A percentile compares a stretch with the other conserved stretches of the same genome.
phyloP scores from a whole-genome alignment of 2,329 filamentous ascomycete species.

The Epichloe uncinata region DNA sequence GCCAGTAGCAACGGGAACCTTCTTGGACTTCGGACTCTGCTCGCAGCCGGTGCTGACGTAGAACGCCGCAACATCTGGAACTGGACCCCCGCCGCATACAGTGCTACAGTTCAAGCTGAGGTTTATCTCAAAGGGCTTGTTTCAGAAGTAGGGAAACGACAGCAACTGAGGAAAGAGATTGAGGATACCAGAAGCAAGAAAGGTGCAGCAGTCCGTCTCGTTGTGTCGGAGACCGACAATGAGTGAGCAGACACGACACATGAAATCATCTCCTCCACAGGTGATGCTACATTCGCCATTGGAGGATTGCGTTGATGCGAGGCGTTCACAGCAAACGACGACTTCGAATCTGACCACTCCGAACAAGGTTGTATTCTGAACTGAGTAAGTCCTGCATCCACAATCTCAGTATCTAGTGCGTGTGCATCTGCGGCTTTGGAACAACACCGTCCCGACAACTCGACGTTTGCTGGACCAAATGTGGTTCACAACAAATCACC shows the following conservation, averaged over 20 bases:
- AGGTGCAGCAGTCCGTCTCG: slow-evolving; percentile 30
- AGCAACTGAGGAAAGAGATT: slow-evolving; percentile 25
- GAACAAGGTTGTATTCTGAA: no score
- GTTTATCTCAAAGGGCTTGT: slow-evolving; percentile 72
- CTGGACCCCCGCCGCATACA: slow-evolving; percentile 74
- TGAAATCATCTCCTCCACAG: slow-evolving; percentile 6
- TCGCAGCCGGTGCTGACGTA: slow-evolving; percentile 67
- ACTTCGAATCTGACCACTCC: not conserved
- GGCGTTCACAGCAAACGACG: not conserved
- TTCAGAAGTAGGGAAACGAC: slow-evolving; percentile 52
- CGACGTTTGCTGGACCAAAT: not conserved
- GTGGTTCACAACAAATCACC: not conserved
- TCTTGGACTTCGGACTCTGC: slow-evolving; percentile 60
- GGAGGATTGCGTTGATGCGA: not conserved
- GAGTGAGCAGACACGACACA: slow-evolving; percentile 16
- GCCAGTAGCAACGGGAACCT: slow-evolving; percentile 72
- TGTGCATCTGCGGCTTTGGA: not conserved
- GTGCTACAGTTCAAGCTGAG: slow-evolving; percentile 68
- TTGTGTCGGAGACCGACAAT: slow-evolving; percentile 25
- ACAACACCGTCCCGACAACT: not conserved
- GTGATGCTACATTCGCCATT: not conserved
- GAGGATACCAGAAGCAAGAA: slow-evolving; percentile 29
- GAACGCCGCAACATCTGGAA: slow-evolving; percentile 59
- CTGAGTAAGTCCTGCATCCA: not conserved
- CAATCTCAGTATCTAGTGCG: not conserved